Conservation (phyloP, 2,329 filamentous ascomycete genomes). For the Monosporascus sp. region DNA sequence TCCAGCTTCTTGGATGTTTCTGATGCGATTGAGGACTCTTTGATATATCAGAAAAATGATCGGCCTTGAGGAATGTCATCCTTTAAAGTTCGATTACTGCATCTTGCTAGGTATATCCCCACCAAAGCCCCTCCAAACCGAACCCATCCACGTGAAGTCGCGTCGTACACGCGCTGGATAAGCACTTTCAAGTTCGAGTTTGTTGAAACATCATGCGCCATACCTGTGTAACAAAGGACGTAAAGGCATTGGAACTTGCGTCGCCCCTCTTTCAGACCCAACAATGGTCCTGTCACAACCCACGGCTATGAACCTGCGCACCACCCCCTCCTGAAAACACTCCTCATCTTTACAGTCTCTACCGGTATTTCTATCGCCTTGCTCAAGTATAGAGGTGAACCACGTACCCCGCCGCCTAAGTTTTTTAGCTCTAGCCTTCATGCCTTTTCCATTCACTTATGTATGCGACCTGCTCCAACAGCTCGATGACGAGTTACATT, state of each 20-base stretch:
- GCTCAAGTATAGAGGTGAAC: not conserved
- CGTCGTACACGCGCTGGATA: too few relatives aligned
- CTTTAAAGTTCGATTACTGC: too few relatives aligned
- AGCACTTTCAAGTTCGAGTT: too few relatives aligned
- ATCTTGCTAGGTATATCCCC: too few relatives aligned
- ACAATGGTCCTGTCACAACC: not conserved
- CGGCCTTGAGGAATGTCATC: too few relatives aligned
- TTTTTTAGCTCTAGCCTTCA: constrained; percentile 3
- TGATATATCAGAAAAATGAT: too few relatives aligned
- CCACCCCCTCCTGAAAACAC: not conserved
- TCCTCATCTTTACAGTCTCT: not conserved
- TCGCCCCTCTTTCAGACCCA: not conserved
- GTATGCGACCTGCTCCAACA: constrained; percentile 70
- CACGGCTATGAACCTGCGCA: not conserved
- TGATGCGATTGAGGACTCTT: too few relatives aligned
- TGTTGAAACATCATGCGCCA: too few relatives aligned
- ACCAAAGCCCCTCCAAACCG: too few relatives aligned
- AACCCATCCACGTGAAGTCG: too few relatives aligned
- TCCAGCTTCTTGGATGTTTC: too few relatives aligned
- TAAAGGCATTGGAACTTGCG: not conserved
- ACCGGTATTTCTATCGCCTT: not conserved
- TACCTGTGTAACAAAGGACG: too few relatives aligned
- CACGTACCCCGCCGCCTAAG: not conserved
- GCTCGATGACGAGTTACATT: constrained; percentile 46
- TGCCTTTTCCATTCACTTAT: constrained; percentile 61